A percentile compares a stretch with the other conserved stretches of the same genome.
Conservation (phyloP, 2,329 filamentous ascomycete species). For the Pestalotiopsis sp. region DNA sequence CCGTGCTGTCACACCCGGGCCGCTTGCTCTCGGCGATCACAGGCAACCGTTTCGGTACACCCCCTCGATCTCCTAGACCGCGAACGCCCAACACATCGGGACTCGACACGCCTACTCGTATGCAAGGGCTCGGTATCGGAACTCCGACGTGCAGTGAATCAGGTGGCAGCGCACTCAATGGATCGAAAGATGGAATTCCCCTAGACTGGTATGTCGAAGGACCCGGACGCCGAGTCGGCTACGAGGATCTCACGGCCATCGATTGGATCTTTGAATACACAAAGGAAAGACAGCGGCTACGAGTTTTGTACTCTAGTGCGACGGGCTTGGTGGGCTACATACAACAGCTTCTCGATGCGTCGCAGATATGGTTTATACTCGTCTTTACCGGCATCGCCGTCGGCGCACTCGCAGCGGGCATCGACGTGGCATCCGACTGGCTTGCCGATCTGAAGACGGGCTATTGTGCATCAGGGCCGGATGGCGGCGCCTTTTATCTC, state of each 20-base stretch:
- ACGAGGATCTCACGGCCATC: slow-evolving; percentile 95
- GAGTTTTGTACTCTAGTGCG: slow-evolving; percentile 72
- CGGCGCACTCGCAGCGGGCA: slow-evolving; percentile 82
- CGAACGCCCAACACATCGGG: slow-evolving; percentile 24
- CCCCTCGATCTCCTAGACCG: slow-evolving; percentile 15
- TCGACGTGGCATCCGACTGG: slow-evolving; percentile 92
- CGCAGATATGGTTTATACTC: slow-evolving; percentile 90
- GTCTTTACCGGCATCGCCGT: slow-evolving; percentile 84
- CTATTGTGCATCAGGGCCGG: slow-evolving; percentile 74
- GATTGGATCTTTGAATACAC: slow-evolving; percentile 99
- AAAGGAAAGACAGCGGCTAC: slow-evolving; percentile 87
- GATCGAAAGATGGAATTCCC: slow-evolving; percentile 49
- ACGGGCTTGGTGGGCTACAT: slow-evolving; percentile 74
- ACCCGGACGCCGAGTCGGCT: slow-evolving; percentile 85
- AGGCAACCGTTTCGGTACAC: slow-evolving; percentile 33
- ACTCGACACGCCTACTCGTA: slow-evolving; percentile 27
- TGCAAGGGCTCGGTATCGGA: slow-evolving; percentile 24
- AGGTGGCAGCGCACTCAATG: slow-evolving; percentile 16
- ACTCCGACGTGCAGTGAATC: slow-evolving; percentile 18
- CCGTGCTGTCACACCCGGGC: slow-evolving; percentile 47
- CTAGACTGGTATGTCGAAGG: slow-evolving; percentile 90
- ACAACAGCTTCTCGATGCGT: slow-evolving; percentile 76
- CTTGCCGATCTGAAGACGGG: slow-evolving; percentile 89
- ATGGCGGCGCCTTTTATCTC: slow-evolving; percentile 87
- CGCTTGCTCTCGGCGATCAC: slow-evolving; percentile 54